A percentile compares a stretch with the other conserved stretches of the same genome.
Conservation (phyloP, 306 rosid genomes). For the Cucurbita maxima region DNA sequence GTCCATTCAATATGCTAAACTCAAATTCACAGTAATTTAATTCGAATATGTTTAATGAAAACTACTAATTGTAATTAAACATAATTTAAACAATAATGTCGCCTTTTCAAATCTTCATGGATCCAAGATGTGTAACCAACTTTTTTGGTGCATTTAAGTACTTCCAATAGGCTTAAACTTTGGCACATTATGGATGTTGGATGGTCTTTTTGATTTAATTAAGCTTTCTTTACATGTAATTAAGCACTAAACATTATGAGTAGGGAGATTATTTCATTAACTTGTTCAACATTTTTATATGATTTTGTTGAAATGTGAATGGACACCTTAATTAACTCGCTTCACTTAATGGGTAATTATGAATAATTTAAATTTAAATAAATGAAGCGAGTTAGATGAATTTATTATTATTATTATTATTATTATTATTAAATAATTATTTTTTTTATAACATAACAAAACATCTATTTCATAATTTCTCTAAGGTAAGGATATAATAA, state of each 20-base stretch:
- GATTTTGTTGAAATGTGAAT: not conserved
- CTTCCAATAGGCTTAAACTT: not conserved
- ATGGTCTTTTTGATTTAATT: not conserved
- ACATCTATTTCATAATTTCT: no score
- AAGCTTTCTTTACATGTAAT: not conserved
- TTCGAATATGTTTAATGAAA: not conserved
- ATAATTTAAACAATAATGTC: not conserved
- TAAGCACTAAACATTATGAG: not conserved
- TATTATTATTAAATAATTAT: no score
- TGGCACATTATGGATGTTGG: not conserved
- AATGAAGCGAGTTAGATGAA: not conserved
- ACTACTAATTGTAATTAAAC: not conserved
- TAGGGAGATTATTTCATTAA: not conserved
- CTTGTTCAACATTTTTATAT: not conserved
- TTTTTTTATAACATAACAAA: not conserved
- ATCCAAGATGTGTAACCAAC: not conserved
- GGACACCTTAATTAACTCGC: not conserved
- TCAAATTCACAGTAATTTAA: not conserved
- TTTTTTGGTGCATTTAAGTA: not conserved
- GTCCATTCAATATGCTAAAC: no score
- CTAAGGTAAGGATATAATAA: no score
- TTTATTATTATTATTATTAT: not conserved
- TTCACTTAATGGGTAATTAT: not conserved
- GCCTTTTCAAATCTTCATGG: not conserved
- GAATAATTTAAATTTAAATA: not conserved